A percentile compares a stretch with the other conserved stretches of the same genome.
phyloP scores from a whole-genome alignment of 192 early-diverging fungal genomes.

The Neocallimastix lanati region DNA sequence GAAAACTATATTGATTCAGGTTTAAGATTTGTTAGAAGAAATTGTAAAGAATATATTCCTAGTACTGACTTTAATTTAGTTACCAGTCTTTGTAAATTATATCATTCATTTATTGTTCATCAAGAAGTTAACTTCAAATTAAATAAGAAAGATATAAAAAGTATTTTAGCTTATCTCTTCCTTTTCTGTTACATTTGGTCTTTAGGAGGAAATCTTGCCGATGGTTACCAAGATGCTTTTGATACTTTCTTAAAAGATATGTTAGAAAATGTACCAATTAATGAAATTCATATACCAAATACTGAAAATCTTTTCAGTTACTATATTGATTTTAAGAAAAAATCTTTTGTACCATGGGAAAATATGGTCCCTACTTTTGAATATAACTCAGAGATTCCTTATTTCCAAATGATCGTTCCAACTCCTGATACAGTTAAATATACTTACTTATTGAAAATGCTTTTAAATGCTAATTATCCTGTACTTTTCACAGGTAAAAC shows the following conservation, averaged over 20 bases:
- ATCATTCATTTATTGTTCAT: constrained; percentile 23
- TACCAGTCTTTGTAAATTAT: constrained; percentile 19
- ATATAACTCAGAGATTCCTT: constrained; percentile 26
- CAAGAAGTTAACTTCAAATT: constrained; percentile 18
- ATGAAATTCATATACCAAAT: constrained; percentile 24
- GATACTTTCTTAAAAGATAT: constrained; percentile 32
- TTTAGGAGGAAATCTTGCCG: constrained; percentile 33
- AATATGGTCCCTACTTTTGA: constrained; percentile 31
- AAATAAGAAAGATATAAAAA: constrained; percentile 16
- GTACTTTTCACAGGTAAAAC: constrained; percentile 33
- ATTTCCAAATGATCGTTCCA: constrained; percentile 46
- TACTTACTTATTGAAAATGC: constrained; percentile 25
- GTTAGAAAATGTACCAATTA: constrained; percentile 17
- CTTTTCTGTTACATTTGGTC: constrained; percentile 38
- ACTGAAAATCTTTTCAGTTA: constrained; percentile 28
- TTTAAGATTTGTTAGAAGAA: constrained; percentile 23
- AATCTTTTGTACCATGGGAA: constrained; percentile 27
- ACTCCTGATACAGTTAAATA: constrained; percentile 39
- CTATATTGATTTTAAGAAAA: constrained; percentile 25
- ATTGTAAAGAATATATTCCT: constrained; percentile 27
- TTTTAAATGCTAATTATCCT: constrained; percentile 21
- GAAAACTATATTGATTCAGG: constrained; percentile 25
- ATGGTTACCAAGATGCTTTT: constrained; percentile 32
- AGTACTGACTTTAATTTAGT: constrained; percentile 35
- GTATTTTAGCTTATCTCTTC: constrained; percentile 23